phyloP scores from a whole-genome alignment of 257 asterid species.

The Capsicum baccatum region DNA sequence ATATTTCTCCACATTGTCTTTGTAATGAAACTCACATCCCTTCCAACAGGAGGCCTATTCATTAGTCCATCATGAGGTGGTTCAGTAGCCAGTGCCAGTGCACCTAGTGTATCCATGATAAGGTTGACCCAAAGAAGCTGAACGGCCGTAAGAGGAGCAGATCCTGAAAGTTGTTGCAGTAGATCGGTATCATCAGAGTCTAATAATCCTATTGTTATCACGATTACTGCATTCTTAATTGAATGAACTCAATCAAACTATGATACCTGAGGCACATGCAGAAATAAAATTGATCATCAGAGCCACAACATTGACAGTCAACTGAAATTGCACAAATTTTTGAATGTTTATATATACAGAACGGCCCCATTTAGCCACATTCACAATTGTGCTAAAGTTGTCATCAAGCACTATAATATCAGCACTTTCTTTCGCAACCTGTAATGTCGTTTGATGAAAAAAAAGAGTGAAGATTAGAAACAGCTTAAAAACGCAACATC shows the following conservation, averaged over 20 bases:
- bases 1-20: slow-evolving; percentile 94
- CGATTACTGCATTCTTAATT: neutral
- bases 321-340: slow-evolving; percentile 96
- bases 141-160: slow-evolving; percentile 98
- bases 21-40: slow-evolving; percentile 77
- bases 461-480: slow-evolving; percentile 1
- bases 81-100: slow-evolving; percentile 97
- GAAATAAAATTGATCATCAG: slow-evolving; percentile 87
- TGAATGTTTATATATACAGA: slow-evolving; percentile 95
- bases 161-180: slow-evolving; percentile 53
- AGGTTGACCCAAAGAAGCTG: slow-evolving; percentile 99
- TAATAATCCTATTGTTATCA: neutral
- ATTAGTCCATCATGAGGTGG: slow-evolving; percentile 93
- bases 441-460: slow-evolving; percentile 29
- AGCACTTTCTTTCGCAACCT: slow-evolving; percentile 99
- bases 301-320: slow-evolving; percentile 94
- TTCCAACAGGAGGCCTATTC: slow-evolving; percentile 82
- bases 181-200: neutral
- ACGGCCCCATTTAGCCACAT: slow-evolving; percentile 97
- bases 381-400: slow-evolving; percentile 92
- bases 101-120: slow-evolving; percentile 98
- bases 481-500: neutral
- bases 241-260: neutral
- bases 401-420: slow-evolving; percentile 95
- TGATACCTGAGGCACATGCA: slow-evolving; percentile 79